Base-by-base conservation (phyloP, 345 rosid genomes). In the Salix koriyanagi region DNA sequence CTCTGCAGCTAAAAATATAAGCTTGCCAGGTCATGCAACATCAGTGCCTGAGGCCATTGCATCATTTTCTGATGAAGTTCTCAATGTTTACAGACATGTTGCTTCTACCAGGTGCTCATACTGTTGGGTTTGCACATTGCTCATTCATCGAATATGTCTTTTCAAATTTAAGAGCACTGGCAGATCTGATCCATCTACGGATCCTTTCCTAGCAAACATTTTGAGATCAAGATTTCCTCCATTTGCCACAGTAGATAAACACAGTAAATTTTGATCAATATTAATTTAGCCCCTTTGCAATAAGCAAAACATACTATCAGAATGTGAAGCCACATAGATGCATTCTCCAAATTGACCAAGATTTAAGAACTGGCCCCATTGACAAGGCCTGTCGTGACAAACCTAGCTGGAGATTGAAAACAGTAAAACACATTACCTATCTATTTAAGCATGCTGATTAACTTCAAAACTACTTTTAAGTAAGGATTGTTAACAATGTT, bases 91-190 rank as follows among this genome's bases (percentile, higher is more conserved):
- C 69, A 8, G 93, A 89, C 70, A 88, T 87, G 88, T 89, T 87
- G 75, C 75, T 85, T 79, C 92, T 92, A 68, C 80, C 90, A 61
- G 92, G 92, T 36, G 92, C 90, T 19, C 92, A 89, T 74, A 82
- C 90, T 1, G 86, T 87, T 65, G 92, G 91, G 12, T 85, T 81
- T 9, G 15, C 83, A 36, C 90, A 87, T 58, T 90, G 90, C 75
- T 82, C 88, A 0, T 60, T 84, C 81, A 60, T 88, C 69, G 68
- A 32, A 44, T 79, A 89, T 81, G 90, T 42, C 71, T 89, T 1
- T 85, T 80, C 80, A 73, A 86, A 50, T 87, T 87, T 44, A 28
- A 73, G n/a, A 77, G 77, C 30, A 83, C 83, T 0, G 71, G 84
- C 52, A 37, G 37, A 1, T 75, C 81, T 19, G 87, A 91, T 78